Evolutionary conservation across 148 eudicot species (phyloP).

Genomic region (Euryodendron excelsum): DNA sequence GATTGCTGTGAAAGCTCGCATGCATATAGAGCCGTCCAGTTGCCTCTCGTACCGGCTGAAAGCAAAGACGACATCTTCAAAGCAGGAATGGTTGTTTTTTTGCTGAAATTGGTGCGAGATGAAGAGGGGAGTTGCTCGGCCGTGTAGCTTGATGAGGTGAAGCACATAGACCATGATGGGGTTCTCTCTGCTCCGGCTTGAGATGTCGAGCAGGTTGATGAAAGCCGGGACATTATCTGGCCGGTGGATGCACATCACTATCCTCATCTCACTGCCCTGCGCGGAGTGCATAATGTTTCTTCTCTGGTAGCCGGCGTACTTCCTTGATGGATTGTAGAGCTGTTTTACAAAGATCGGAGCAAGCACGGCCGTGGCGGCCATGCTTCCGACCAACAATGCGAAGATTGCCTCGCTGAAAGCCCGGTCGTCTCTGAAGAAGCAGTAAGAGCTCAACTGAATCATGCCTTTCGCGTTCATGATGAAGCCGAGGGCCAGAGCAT

Average conservation of each 20-base stretch:
- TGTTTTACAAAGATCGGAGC: slow-evolving; percentile 22
- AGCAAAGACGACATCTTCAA: slow-evolving; percentile 24
- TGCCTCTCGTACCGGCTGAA: slow-evolving; percentile 19
- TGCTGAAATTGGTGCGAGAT: slow-evolving; percentile 41
- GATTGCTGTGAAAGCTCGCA: slow-evolving; percentile 29
- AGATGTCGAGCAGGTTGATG: slow-evolving; percentile 23
- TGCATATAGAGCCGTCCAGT: slow-evolving; percentile 14
- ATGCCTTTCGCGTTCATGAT: slow-evolving; percentile 30
- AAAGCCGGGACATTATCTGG: slow-evolving; percentile 29
- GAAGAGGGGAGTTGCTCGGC: slow-evolving; percentile 32
- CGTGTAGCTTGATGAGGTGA: slow-evolving; percentile 36
- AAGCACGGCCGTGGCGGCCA: slow-evolving; percentile 8
- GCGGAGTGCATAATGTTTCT: slow-evolving; percentile 34
- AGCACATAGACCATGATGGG: slow-evolving; percentile 30
- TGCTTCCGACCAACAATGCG: slow-evolving; percentile 16
- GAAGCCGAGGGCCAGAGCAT: slow-evolving; percentile 35
- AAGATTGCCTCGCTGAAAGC: too few species aligned
- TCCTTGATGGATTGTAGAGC: slow-evolving; percentile 33
- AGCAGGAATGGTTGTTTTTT: slow-evolving; percentile 17
- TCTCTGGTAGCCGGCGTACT: slow-evolving; percentile 36
- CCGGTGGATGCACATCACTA: slow-evolving; percentile 38
- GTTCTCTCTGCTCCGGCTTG: slow-evolving; percentile 20
- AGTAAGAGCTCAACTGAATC: slow-evolving; percentile 22
- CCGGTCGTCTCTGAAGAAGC: slow-evolving; percentile 24
- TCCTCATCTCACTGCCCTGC: slow-evolving; percentile 12